These are phyloP conservation scores for Arxiozyma bovina DNA, from an alignment of 1,139 yeast genomes.

Conservation along the genomic window DNA sequence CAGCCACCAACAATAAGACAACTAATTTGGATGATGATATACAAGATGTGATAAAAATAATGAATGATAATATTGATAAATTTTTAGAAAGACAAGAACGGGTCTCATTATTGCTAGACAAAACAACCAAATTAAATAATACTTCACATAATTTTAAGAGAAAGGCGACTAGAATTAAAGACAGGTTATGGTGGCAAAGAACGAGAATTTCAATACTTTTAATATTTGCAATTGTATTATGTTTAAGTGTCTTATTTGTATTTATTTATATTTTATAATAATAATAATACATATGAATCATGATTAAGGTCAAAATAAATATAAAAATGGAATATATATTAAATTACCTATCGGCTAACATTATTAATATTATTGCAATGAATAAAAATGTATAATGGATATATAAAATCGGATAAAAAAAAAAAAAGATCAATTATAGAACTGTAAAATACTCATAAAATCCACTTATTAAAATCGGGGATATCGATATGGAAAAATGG, in stretches of 20 bases:
- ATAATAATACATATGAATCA: neutral
- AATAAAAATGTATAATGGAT: neutral
- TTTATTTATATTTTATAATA: slow-evolving; percentile 15
- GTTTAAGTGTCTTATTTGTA: slow-evolving; percentile 19
- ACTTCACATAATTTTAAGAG: slow-evolving; percentile 66
- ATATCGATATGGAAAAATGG: slow-evolving; percentile 85
- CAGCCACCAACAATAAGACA: neutral
- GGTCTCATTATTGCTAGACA: slow-evolving; percentile 64
- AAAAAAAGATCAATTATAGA: neutral
- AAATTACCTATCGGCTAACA: neutral
- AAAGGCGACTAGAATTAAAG: slow-evolving; percentile 54
- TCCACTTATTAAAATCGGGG: slow-evolving; percentile 51
- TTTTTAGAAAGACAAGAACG: slow-evolving; percentile 75
- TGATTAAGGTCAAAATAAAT: neutral
- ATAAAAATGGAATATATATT: neutral
- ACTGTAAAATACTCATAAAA: slow-evolving; percentile 10
- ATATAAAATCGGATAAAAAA: neutral
- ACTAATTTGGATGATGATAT: slow-evolving; percentile 22
- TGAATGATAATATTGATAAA: slow-evolving; percentile 63
- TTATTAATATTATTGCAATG: neutral
- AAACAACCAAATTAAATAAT: slow-evolving; percentile 66
- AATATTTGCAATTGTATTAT: slow-evolving; percentile 18
- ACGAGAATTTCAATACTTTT: slow-evolving; percentile 21
- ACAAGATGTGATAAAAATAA: slow-evolving; percentile 36
- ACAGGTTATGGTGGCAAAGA: slow-evolving; percentile 59